Base-by-base conservation (phyloP, 2,329 filamentous ascomycete genomes). In the Verticillium tricorpus region DNA sequence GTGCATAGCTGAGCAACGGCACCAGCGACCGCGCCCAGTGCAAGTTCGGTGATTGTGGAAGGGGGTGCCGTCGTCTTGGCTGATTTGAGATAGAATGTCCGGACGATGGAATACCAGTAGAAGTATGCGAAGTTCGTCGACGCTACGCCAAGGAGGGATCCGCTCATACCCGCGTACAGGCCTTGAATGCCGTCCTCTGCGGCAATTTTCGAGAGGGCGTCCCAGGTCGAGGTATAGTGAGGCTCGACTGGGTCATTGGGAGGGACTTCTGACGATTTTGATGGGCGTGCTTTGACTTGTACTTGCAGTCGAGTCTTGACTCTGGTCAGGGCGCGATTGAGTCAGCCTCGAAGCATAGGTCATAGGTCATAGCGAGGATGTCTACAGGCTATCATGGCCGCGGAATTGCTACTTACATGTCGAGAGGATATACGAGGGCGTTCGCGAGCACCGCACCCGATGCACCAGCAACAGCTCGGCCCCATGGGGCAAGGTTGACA, bases 111-210 rank as follows among this genome's bases (percentile, higher is more conserved):
- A 75, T 98, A 98, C 93, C 94, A 98, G 80, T 99, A 99, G 75
- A 99, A 99, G 79, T 99, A 99, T 70, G 95, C 95, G 74, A 99
- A 99, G 77, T 99, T 99, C 59, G 94, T 98, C 31, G 93, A 97
- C 1, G 93, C 94, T 39, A 99, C 95, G 60, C 95, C 95, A 59
- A 98, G 79, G 19, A 99, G 81, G 5, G 93, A 88, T 58, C 94
- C 93, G 63, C 87, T 84, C 74, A 99, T 93, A 64, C 95, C 95
- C 59, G 91, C 87, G 71, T 99, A 99, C 8, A 99, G 85, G 7
- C 95, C 95, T 56, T 80, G 71, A 9, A 95, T 61, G 35, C 95
- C 95, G 68, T 99, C 95, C 60, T 86, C 87, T 61, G 88, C 85
- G 39, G 91, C 77, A 67, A 99, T 98, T 72, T 92, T 93, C 63